A percentile compares a stretch with the other conserved stretches of the same genome.
phyloP scores from a whole-genome alignment of 176 grass and related monocot species.

The Panicum miliaceum region DNA sequence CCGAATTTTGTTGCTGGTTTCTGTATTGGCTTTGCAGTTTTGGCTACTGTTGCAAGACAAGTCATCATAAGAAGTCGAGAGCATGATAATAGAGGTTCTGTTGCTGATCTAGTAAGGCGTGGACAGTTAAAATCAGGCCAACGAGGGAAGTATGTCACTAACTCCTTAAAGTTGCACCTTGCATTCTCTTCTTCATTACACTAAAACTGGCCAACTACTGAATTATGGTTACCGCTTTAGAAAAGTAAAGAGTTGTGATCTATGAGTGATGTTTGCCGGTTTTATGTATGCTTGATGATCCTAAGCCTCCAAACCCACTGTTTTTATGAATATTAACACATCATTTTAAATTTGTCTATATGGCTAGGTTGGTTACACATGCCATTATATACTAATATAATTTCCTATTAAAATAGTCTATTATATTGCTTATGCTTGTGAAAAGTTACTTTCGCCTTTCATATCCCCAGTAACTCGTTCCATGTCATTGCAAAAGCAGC shows the following conservation, averaged over 20 bases:
- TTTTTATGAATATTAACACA: slow-evolving; percentile 22
- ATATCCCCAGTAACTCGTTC: slow-evolving; percentile 26
- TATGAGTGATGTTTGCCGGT: background rate
- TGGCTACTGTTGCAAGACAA: slow-evolving; percentile 60
- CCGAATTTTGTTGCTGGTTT: slow-evolving; percentile 60
- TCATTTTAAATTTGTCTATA: background rate
- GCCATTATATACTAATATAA: background rate
- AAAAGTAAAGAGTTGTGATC: background rate
- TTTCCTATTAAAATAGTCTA: slow-evolving; percentile 7
- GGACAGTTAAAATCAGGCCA: slow-evolving; percentile 91
- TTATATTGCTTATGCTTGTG: slow-evolving; percentile 10
- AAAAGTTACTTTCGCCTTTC: background rate
- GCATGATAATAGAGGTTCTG: slow-evolving; percentile 70
- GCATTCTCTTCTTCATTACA: slow-evolving; percentile 15
- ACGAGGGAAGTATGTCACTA: slow-evolving; percentile 75
- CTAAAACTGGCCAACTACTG: background rate
- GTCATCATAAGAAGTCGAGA: slow-evolving; percentile 53
- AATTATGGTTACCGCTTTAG: background rate
- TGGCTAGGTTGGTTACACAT: background rate
- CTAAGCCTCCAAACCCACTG: background rate
- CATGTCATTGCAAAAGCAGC: slow-evolving; percentile 35
- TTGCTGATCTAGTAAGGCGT: slow-evolving; percentile 89
- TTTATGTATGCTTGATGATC: slow-evolving; percentile 14
- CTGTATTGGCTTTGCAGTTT: slow-evolving; percentile 62
- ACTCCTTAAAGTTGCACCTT: slow-evolving; percentile 35